Evolutionary conservation across 768 basidiomycete genomes (phyloP).

Genomic region (Sistotremastrum niveocremeum): DNA sequence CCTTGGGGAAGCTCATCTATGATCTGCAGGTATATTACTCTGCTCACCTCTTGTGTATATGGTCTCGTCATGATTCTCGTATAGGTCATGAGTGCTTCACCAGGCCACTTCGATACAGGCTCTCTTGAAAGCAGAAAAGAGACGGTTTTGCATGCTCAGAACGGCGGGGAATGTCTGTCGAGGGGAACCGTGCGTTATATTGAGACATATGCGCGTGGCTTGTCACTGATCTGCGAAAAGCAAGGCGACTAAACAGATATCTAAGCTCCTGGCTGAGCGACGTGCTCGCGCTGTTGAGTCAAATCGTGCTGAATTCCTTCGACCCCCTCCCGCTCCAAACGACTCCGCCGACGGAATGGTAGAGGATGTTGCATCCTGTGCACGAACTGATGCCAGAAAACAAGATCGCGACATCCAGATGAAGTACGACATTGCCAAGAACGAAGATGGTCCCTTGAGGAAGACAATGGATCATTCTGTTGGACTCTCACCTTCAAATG

Average conservation of each 20-base stretch:
- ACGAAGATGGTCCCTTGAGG: constrained; percentile 62
- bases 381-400: constrained; percentile 57
- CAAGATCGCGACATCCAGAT: constrained; percentile 67
- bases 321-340: constrained; percentile 31
- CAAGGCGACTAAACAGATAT: constrained; percentile 60
- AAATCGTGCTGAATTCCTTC: constrained; percentile 63
- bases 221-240: neutral
- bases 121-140: constrained; percentile 58
- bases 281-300: constrained; percentile 63
- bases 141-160: constrained; percentile 39
- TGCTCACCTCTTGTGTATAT: constrained; percentile 12
- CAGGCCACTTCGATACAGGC: constrained; percentile 12
- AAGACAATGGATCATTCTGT: constrained; percentile 32
- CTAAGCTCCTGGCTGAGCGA: constrained; percentile 55
- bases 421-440: constrained; percentile 81
- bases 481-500: no score
- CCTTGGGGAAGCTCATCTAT: constrained; percentile 36
- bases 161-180: constrained; percentile 33
- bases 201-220: neutral
- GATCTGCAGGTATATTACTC: constrained; percentile 37
- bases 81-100: constrained; percentile 15
- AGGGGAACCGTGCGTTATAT: constrained; percentile 42
- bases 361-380: constrained; percentile 39
- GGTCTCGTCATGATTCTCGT: neutral
- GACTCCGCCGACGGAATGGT: constrained; percentile 15